phyloP scores from a whole-genome alignment of 495 filamentous ascomycete species.

The Penicillium manginii region DNA sequence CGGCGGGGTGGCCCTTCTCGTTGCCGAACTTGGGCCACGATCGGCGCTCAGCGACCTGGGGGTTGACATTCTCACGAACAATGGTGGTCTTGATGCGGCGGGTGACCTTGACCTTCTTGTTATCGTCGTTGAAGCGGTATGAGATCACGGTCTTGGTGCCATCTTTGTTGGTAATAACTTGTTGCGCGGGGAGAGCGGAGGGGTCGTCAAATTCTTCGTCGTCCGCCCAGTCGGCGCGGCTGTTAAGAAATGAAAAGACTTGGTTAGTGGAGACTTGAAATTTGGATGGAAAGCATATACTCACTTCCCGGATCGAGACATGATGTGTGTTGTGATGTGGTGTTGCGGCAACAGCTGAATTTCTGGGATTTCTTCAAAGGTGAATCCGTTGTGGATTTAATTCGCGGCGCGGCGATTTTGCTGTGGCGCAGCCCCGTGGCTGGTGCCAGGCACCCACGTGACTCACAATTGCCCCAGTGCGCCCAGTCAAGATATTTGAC shows the following conservation, averaged over 20 bases:
- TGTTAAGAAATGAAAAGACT: slow-evolving; percentile 36
- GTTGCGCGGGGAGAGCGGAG: slow-evolving; percentile 77
- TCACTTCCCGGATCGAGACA: slow-evolving; percentile 55
- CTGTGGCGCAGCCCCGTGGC: slow-evolving; percentile 45
- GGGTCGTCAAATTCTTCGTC: slow-evolving; percentile 89
- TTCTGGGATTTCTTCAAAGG: slow-evolving; percentile 51
- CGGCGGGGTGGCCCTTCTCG: slow-evolving; percentile 71
- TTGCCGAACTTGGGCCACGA: slow-evolving; percentile 90
- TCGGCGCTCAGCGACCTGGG: slow-evolving; percentile 91
- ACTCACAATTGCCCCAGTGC: background rate
- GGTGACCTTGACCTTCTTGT: slow-evolving; percentile 94
- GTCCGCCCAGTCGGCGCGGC: slow-evolving; percentile 91
- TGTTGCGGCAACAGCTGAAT: slow-evolving; percentile 42
- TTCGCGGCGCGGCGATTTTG: slow-evolving; percentile 39
- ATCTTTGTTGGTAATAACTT: slow-evolving; percentile 93
- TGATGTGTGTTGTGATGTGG: slow-evolving; percentile 38
- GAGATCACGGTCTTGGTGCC: slow-evolving; percentile 94
- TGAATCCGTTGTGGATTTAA: slow-evolving; percentile 57
- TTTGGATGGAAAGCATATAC: slow-evolving; percentile 20
- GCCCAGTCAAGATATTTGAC: background rate
- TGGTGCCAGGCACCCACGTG: slow-evolving; percentile 42
- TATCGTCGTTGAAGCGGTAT: slow-evolving; percentile 87
- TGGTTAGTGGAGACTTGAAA: slow-evolving; percentile 18
- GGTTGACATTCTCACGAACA: slow-evolving; percentile 90
- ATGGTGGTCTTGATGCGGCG: slow-evolving; percentile 89